phyloP scores from a whole-genome alignment of 2,329 filamentous ascomycete species.

The Colletotrichum caudatum region DNA sequence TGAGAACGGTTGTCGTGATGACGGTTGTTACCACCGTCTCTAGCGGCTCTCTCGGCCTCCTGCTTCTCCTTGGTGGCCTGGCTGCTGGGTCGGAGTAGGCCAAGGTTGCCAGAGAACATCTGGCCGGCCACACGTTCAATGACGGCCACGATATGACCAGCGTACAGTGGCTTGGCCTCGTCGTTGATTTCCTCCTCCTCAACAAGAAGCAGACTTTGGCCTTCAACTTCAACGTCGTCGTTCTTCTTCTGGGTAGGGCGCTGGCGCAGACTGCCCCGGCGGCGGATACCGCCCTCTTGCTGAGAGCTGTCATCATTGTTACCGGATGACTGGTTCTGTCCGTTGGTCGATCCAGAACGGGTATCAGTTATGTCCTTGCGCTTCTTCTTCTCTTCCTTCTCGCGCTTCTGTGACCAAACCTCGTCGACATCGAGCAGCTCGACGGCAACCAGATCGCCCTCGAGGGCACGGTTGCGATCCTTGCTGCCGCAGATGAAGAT shows the following conservation, averaged over 20 bases:
- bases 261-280: constrained; percentile 94
- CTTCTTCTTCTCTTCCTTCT: constrained; percentile 99
- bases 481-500: constrained; percentile 99
- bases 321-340: constrained; percentile 72
- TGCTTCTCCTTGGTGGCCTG: constrained; percentile 99
- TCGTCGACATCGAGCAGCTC: constrained; percentile 98
- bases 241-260: constrained; percentile 99
- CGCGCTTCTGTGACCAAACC: constrained; percentile 97
- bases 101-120: constrained; percentile 98
- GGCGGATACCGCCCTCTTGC: constrained; percentile 86
- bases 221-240: constrained; percentile 98
- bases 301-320: constrained; percentile 74
- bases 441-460: constrained; percentile 94
- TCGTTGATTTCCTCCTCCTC: constrained; percentile 99
- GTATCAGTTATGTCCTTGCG: constrained; percentile 98
- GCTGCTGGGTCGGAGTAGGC: constrained; percentile 93
- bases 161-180: constrained; percentile 96
- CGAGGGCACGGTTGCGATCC: constrained; percentile 95
- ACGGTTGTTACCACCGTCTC: constrained; percentile 80
- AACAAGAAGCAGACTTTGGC: constrained; percentile 94
- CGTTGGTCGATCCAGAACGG: constrained; percentile 80
- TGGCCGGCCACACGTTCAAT: constrained; percentile 97
- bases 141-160: constrained; percentile 96
- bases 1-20: constrained; percentile 86
- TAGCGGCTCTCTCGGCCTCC: constrained; percentile 92